Conservation (phyloP, 2,329 filamentous ascomycete species). For the Trichoderma sp. region DNA sequence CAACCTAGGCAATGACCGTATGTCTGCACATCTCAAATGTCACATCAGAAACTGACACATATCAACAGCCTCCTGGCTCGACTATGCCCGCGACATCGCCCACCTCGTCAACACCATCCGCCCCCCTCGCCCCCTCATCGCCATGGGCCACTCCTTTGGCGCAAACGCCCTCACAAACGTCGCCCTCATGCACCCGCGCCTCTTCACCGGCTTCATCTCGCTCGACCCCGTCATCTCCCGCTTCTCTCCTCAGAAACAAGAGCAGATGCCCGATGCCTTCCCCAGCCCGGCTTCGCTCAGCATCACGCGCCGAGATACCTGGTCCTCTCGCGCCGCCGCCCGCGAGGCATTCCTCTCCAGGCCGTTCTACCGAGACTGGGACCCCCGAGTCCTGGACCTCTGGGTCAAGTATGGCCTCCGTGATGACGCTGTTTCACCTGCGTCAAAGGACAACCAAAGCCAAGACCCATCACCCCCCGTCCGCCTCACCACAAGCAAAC, state of each 20-base stretch:
- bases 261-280: constrained; percentile 33
- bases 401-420: constrained; percentile 71
- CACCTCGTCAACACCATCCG: constrained; percentile 86
- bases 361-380: constrained; percentile 79
- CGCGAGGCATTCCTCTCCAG: constrained; percentile 65
- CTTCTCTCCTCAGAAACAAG: constrained; percentile 41
- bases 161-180: constrained; percentile 73
- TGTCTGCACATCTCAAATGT: constrained; percentile 40
- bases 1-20: constrained; percentile 81
- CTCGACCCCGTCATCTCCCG: constrained; percentile 80
- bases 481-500: constrained; percentile 79
- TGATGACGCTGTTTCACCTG: constrained; percentile 48
- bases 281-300: constrained; percentile 62
- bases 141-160: constrained; percentile 89
- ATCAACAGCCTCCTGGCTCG: constrained; percentile 74
- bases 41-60: too few species aligned
- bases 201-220: constrained; percentile 74
- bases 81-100: constrained; percentile 82
- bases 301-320: constrained; percentile 73
- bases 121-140: constrained; percentile 76
- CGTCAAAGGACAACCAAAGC: constrained; percentile 28
- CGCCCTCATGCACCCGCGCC: constrained; percentile 76
- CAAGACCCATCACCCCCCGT: constrained; percentile 49
- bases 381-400: constrained; percentile 72
- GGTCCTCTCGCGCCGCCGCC: constrained; percentile 76